Conservation (phyloP, 306 rosid genomes). For the Luffa aegyptiaca region DNA sequence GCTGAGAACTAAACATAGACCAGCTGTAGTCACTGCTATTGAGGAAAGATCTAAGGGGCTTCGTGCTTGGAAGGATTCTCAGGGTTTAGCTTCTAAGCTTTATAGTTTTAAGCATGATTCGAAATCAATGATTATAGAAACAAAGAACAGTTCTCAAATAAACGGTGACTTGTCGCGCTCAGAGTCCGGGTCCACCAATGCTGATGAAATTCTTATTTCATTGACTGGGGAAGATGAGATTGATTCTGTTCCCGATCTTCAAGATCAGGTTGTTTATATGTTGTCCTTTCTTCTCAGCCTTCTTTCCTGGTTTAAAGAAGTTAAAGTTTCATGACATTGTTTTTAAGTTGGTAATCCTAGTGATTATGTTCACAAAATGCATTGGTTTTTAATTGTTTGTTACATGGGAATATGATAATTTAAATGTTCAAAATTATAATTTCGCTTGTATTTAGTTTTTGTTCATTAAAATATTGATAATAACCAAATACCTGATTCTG, state of each 20-base stretch:
- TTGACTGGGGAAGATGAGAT: constrained; percentile 73
- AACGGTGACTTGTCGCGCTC: constrained; percentile 51
- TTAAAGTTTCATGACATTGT: neutral
- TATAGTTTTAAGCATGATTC: constrained; percentile 69
- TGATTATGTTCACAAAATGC: neutral
- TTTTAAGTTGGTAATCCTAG: constrained; percentile 2
- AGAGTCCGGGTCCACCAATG: constrained; percentile 84
- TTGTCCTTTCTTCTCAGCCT: neutral
- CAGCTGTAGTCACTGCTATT: constrained; percentile 56
- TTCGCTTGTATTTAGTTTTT: neutral
- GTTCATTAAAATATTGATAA: neutral
- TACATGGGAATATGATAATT: neutral
- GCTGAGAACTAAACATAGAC: constrained; percentile 83
- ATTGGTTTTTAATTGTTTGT: neutral
- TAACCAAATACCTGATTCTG: neutral
- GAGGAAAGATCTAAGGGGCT: constrained; percentile 96
- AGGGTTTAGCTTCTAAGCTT: constrained; percentile 87
- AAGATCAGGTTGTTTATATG: constrained; percentile 43
- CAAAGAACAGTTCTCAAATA: constrained; percentile 34
- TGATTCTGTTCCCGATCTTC: constrained; percentile 75
- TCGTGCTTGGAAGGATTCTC: constrained; percentile 69
- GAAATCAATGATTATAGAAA: constrained; percentile 35
- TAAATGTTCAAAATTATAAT: neutral
- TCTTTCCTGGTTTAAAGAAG: neutral
- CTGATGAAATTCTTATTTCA: constrained; percentile 68